Conservation (phyloP, 2,329 filamentous ascomycete genomes). For the Neonectria hederae region DNA sequence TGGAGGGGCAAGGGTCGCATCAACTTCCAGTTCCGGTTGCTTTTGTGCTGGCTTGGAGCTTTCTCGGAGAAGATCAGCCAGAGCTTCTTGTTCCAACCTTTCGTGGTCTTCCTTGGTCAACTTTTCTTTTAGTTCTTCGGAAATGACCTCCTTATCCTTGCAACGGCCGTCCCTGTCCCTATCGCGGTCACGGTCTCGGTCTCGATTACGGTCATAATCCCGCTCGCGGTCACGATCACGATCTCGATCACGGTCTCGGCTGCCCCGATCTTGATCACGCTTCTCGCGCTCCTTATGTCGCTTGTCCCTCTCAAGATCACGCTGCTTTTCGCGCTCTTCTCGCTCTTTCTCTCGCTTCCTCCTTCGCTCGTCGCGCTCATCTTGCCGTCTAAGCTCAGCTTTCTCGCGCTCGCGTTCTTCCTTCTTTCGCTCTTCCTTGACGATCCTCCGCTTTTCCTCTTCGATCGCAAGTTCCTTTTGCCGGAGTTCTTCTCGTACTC, state of each 20-base stretch:
- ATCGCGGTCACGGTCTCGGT: conserved; percentile 43
- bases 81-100: conserved; percentile 65
- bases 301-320: conserved; percentile 53
- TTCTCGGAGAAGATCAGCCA: conserved; percentile 68
- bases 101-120: conserved; percentile 68
- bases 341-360: conserved; percentile 63
- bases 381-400: conserved; percentile 60
- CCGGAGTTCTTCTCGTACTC: conserved; percentile 67
- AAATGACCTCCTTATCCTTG: conserved; percentile 49
- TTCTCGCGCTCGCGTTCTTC: conserved; percentile 60
- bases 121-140: conserved; percentile 61
- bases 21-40: conserved; percentile 65
- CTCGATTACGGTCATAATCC: conserved; percentile 43
- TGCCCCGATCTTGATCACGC: conserved; percentile 50
- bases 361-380: conserved; percentile 60
- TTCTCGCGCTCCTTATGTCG: conserved; percentile 53
- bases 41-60: conserved; percentile 61
- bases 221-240: conserved; percentile 45
- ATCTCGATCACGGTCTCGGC: conserved; percentile 45
- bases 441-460: conserved; percentile 68
- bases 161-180: conserved; percentile 46
- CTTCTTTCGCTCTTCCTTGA: conserved; percentile 64
- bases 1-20: conserved; percentile 64
- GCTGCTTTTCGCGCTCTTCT: conserved; percentile 62
- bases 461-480: conserved; percentile 68